Evolutionary conservation across 1,139 yeast genomes (phyloP), one percentile per base, ranked within the genome.

Genomic region (Yamadazyma songkhlaensis): DNA sequence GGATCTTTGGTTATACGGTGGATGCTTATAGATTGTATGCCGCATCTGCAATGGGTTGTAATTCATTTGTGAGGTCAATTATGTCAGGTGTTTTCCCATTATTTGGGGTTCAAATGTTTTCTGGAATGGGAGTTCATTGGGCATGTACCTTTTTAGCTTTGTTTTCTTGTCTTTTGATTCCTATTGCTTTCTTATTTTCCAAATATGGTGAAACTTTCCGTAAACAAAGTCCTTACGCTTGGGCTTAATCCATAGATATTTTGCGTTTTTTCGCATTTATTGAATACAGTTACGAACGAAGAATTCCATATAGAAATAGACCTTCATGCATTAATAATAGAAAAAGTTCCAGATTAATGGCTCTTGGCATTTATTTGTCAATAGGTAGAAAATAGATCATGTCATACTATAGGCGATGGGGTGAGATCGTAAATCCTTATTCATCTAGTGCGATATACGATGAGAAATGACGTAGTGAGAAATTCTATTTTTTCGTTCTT

Each of bases 31-130:
- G 68, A 29, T 43, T 63, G 22, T 66, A 61, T 34, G 65, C 73
- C 1, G 74, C 73, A 3, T 62, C 68, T 10, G 65, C 71, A 4
- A 66, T 67, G 48, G 72, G 71, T 0, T 64, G 68, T 1, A 67
- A 67, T 29, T 63, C 72, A 5, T 59, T 67, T 36, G 58, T 64
- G 35, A 49, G 74, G 34, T 64, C 69, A 3, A 36, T 62, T 5
- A 60, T 67, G 55, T 63, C 70, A 4, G 69, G 67, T 28, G 56
- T 56, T 23, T 67, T 67, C 43, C 73, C 72, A 2, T 48, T 67
- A 20, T 67, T 67, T 47, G 72, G 69, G 7, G 38, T 56, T 20
- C 57, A 58, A 41, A 65, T 67, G 72, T 67, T 64, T 43, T 51
- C 50, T 22, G 52, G 48, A 12, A 40, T 66, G 50, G 69, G 65